phyloP scores from a whole-genome alignment of 345 rosid species.

The Populus euphratica region DNA sequence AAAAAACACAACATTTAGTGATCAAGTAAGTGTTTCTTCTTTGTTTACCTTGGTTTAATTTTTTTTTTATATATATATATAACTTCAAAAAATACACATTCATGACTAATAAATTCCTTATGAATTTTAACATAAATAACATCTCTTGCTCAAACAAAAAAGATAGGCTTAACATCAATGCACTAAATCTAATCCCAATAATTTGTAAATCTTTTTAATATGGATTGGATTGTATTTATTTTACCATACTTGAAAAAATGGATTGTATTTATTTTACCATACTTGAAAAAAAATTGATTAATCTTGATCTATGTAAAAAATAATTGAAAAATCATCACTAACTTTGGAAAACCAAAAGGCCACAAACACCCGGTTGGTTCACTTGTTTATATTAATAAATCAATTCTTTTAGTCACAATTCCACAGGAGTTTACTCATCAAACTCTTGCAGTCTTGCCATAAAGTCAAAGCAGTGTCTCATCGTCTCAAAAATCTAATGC shows the following conservation, averaged over 20 bases:
- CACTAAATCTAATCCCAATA: too few species aligned
- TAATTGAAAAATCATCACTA: neutral
- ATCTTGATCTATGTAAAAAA: neutral
- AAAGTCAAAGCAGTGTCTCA: constrained; percentile 18
- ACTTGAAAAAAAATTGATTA: neutral
- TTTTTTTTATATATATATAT: too few species aligned
- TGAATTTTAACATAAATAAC: too few species aligned
- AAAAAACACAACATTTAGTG: too few species aligned
- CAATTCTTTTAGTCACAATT: neutral
- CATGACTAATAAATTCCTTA: too few species aligned
- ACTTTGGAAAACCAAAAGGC: neutral
- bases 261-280: neutral
- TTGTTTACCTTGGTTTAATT: too few species aligned
- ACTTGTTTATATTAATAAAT: neutral
- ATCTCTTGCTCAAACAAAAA: too few species aligned
- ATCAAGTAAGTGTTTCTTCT: too few species aligned
- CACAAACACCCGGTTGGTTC: neutral
- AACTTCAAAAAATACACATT: too few species aligned
- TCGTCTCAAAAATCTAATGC: constrained; percentile 29
- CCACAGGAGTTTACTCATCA: constrained; percentile 13
- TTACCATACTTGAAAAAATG: neutral
- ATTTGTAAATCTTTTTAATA: too few species aligned
- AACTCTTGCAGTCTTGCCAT: neutral
- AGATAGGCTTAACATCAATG: too few species aligned
- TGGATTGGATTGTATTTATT: neutral